Evolutionary conservation across 1,284 basidiomycete species (phyloP).

Genomic region (Ganoderma leucocontextum): DNA sequence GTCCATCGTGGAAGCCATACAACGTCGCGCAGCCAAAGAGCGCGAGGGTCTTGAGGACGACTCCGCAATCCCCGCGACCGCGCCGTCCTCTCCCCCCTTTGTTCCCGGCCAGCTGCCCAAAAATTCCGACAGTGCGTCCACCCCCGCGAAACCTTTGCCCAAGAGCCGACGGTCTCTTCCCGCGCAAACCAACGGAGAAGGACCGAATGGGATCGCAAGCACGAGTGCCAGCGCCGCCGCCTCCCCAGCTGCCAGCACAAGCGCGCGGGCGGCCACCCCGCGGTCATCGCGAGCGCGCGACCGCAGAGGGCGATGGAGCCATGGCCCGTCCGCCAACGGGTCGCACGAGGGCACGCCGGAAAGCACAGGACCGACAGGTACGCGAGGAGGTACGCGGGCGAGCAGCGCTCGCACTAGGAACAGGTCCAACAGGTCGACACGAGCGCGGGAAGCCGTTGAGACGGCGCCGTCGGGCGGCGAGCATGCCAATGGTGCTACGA

Average conservation of each 20-base stretch:
- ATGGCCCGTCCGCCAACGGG: conserved; percentile 20
- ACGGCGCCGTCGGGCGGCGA: conserved; percentile 20
- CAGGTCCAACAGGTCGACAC: conserved; percentile 30
- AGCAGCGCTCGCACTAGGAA: conserved; percentile 34
- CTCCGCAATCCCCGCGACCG: conserved; percentile 57
- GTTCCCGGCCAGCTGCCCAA: conserved; percentile 18
- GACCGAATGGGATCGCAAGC: conserved; percentile 21
- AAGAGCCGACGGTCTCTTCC: conserved; percentile 28
- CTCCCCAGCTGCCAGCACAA: conserved; percentile 21
- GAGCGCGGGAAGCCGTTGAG: conserved; percentile 30
- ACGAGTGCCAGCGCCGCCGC: conserved; percentile 11
- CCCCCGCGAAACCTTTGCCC: conserved; percentile 20
- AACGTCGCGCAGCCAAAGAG: conserved; percentile 62
- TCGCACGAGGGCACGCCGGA: conserved; percentile 20
- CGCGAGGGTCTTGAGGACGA: conserved; percentile 65
- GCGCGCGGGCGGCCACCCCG: conserved; percentile 10
- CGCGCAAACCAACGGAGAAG: conserved; percentile 31
- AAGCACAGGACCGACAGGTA: conserved; percentile 19
- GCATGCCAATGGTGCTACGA: conserved; percentile 19
- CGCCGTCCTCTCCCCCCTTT: conserved; percentile 30
- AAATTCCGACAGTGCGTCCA: conserved; percentile 16
- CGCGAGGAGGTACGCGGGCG: conserved; percentile 26
- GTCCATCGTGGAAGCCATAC: conserved; percentile 63
- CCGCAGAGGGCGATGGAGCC: conserved; percentile 34
- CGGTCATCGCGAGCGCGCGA: conserved; percentile 31